Evolutionary conservation across 1,284 basidiomycete species (phyloP).

Genomic region (Cerioporus squamosus): DNA sequence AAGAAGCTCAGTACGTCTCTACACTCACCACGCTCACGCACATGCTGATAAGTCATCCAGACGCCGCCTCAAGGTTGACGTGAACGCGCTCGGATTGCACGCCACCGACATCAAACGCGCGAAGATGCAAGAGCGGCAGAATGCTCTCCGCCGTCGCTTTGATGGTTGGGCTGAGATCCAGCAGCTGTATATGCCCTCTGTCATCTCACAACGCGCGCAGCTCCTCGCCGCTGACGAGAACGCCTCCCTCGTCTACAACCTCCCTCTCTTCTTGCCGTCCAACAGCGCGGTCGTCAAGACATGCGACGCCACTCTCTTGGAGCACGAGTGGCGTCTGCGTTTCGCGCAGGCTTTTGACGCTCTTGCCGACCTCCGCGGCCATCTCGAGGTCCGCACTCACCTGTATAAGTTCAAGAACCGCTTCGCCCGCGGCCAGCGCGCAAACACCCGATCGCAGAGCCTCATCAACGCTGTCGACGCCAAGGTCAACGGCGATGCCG

Average conservation of each 20-base stretch:
- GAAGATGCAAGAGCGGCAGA: neutral
- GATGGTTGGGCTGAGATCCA: slow-evolving; percentile 9
- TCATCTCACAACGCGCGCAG: too few species aligned
- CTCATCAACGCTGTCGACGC: neutral
- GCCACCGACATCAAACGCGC: slow-evolving; percentile 3
- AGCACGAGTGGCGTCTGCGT: slow-evolving; percentile 32
- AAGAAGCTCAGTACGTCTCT: slow-evolving; percentile 19
- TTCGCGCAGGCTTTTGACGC: slow-evolving; percentile 30
- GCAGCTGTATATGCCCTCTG: slow-evolving; percentile 5
- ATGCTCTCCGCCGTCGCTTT: neutral
- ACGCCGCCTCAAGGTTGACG: too few species aligned
- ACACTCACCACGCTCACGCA: neutral
- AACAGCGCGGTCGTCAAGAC: neutral
- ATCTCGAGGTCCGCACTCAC: neutral
- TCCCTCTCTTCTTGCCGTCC: too few species aligned
- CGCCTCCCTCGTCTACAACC: too few species aligned
- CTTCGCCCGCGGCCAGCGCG: neutral
- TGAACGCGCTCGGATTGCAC: too few species aligned
- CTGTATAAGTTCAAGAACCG: slow-evolving; percentile 1
- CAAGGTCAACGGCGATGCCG: neutral
- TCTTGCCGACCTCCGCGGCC: slow-evolving; percentile 30
- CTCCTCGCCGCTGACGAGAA: too few species aligned
- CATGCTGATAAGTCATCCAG: neutral
- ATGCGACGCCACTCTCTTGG: neutral
- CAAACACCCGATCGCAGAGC: neutral